Percentiles rank a stretch among this genome's conserved stretches.
Conservation (phyloP, 345 rosid species). For the Trapa incisa region DNA sequence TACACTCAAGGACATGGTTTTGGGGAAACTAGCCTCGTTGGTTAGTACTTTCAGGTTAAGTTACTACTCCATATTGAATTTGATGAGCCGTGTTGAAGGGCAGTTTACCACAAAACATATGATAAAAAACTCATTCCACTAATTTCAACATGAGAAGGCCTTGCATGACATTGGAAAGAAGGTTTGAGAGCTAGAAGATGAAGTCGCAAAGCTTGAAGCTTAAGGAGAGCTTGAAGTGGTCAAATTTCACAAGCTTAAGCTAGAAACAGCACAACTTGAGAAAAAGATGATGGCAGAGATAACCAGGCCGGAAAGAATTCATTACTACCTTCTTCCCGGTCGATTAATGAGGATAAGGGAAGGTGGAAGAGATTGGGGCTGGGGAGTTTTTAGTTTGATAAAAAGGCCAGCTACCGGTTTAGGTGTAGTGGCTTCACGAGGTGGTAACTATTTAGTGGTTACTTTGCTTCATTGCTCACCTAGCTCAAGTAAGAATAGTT, state of each 20-base stretch:
- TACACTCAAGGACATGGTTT: slow-evolving; percentile 76
- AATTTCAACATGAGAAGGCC: slow-evolving; percentile 92
- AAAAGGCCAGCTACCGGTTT: slow-evolving; percentile 53
- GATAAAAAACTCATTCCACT: slow-evolving; percentile 88
- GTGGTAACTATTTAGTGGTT: slow-evolving; percentile 77
- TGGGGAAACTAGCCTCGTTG: slow-evolving; percentile 97
- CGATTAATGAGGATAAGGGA: slow-evolving; percentile 92
- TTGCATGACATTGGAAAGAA: slow-evolving; percentile 79
- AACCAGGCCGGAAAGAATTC: slow-evolving; percentile 91
- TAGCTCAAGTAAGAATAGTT: slow-evolving; percentile 66
- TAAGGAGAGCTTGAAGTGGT: slow-evolving; percentile 94
- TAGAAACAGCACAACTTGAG: slow-evolving; percentile 70
- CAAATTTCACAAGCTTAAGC: slow-evolving; percentile 77
- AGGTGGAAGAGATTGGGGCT: slow-evolving; percentile 97
- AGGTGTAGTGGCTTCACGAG: slow-evolving; percentile 44
- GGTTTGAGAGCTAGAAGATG: slow-evolving; percentile 76
- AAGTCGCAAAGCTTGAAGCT: slow-evolving; percentile 77
- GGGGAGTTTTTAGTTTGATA: slow-evolving; percentile 94
- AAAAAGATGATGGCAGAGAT: slow-evolving; percentile 88
- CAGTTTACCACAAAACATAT: slow-evolving; percentile 96
- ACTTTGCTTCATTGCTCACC: slow-evolving; percentile 87
- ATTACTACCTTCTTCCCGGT: slow-evolving; percentile 78
- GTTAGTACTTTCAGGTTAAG: slow-evolving; percentile 97
- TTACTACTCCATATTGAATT: slow-evolving; percentile 89
- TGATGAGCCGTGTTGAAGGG: slow-evolving; percentile 98